Conservation (phyloP, 169 alveolate species). For the Cryptosporidium sp. region DNA sequence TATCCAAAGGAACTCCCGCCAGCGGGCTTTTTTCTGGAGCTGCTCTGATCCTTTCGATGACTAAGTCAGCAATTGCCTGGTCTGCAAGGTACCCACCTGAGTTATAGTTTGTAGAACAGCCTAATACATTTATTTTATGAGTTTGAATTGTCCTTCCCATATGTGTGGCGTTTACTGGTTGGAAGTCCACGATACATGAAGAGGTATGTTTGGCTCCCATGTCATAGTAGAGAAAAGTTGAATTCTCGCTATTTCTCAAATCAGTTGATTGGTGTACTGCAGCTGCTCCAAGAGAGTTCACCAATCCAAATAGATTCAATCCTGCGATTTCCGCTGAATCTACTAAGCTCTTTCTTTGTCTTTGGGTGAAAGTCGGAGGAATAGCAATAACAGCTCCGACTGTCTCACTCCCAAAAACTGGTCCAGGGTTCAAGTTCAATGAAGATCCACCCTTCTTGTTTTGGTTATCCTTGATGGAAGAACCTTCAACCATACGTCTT, state of each 20-base stretch:
- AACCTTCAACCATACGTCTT: constrained; percentile 78
- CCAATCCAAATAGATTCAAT: constrained; percentile 75
- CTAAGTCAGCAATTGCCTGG: constrained; percentile 23
- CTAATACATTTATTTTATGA: constrained; percentile 53
- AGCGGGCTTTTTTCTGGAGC: constrained; percentile 37
- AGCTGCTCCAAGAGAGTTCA: constrained; percentile 83
- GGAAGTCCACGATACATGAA: constrained; percentile 58
- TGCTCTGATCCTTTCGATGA: constrained; percentile 20
- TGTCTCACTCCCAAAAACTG: constrained; percentile 77
- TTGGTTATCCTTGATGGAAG: constrained; percentile 5
- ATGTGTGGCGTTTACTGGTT: constrained; percentile 44
- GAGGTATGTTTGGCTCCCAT: constrained; percentile 72
- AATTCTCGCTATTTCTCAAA: constrained; percentile 46
- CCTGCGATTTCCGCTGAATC: constrained; percentile 83
- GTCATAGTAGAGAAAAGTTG: constrained; percentile 64
- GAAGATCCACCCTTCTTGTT: neutral
- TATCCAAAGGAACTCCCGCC: constrained; percentile 56
- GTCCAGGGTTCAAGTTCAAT: constrained; percentile 47
- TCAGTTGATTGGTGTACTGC: constrained; percentile 81
- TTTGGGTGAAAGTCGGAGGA: constrained; percentile 78
- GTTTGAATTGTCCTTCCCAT: constrained; percentile 56
- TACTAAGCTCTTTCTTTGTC: constrained; percentile 74
- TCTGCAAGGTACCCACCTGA: constrained; percentile 68
- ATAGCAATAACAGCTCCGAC: constrained; percentile 82
- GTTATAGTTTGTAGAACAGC: constrained; percentile 46